Evolutionary conservation across 2,329 filamentous ascomycete genomes (phyloP).

Genomic region (Epichloe bromicola): DNA sequence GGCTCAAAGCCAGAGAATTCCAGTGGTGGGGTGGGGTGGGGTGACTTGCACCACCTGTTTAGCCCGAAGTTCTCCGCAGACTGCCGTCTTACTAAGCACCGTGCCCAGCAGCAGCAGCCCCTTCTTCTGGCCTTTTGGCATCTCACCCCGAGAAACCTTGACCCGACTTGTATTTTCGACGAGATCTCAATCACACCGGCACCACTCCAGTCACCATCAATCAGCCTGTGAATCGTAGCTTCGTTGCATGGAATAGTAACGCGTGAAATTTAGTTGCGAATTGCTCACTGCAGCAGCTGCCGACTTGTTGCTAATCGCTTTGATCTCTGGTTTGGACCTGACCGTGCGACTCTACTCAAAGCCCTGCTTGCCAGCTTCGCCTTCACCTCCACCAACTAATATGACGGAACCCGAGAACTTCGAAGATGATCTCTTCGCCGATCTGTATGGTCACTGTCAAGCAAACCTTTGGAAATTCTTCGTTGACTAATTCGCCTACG

Average conservation of each 20-base stretch:
- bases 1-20: neutral
- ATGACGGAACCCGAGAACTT: slow-evolving; percentile 76
- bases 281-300: neutral
- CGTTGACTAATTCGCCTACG: slow-evolving; percentile 3
- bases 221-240: neutral
- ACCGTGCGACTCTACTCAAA: neutral
- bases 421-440: slow-evolving; percentile 90
- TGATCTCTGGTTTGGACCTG: neutral
- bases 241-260: neutral
- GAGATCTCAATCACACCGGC: neutral
- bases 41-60: too few species aligned
- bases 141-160: neutral
- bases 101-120: neutral
- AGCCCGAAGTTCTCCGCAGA: neutral
- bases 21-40: too few species aligned
- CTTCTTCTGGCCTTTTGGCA: neutral
- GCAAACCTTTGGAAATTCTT: neutral
- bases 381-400: slow-evolving; percentile 1
- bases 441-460: slow-evolving; percentile 51
- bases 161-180: too few species aligned
- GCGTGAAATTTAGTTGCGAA: neutral
- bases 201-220: neutral
- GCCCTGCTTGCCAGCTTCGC: neutral
- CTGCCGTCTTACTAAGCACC: neutral
- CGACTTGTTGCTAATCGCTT: neutral